Conservation (phyloP, 2,329 filamentous ascomycete species). For the Calonectria crousiana region DNA sequence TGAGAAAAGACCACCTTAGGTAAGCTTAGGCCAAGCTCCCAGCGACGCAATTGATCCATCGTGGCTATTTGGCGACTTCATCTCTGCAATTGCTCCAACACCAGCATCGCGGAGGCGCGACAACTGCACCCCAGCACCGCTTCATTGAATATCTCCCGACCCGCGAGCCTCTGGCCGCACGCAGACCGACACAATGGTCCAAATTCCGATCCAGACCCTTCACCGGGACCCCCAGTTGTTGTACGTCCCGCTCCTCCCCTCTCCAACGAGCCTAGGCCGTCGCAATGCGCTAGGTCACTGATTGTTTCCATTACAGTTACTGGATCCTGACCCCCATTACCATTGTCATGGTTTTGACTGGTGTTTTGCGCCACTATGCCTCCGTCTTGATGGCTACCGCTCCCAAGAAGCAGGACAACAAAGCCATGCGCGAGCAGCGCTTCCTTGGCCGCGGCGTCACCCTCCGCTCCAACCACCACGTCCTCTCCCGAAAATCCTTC, state of each 20-base stretch:
- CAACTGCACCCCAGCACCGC: conserved; percentile 32
- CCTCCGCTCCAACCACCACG: conserved; percentile 84
- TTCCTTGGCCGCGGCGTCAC: conserved; percentile 86
- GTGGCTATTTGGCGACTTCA: conserved; percentile 28
- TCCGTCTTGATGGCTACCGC: conserved; percentile 88
- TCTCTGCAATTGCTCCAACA: conserved; percentile 4
- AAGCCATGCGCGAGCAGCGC: conserved; percentile 86
- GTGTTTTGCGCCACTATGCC: conserved; percentile 95
- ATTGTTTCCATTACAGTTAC: conserved; percentile 72
- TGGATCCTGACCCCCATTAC: conserved; percentile 99
- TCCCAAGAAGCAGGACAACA: conserved; percentile 84
- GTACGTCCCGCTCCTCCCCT: conserved; percentile 65
- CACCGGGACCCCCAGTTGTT: conserved; percentile 98
- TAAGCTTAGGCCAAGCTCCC: conserved; percentile 19
- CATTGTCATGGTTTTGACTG: conserved; percentile 96
- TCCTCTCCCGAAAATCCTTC: conserved; percentile 83
- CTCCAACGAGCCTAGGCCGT: background rate
- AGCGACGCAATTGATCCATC: conserved; percentile 23
- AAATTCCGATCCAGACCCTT: conserved; percentile 92
- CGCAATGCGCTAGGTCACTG: conserved; percentile 26
- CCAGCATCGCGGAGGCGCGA: conserved; percentile 21
- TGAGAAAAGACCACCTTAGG: conserved; percentile 14
- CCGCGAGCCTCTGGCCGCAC: conserved; percentile 25
- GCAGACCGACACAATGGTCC: conserved; percentile 72
- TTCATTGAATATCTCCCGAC: conserved; percentile 12